Base-by-base conservation (phyloP, 2,329 filamentous ascomycete genomes). In the Xenosphaeropsis pyriputrescens region DNA sequence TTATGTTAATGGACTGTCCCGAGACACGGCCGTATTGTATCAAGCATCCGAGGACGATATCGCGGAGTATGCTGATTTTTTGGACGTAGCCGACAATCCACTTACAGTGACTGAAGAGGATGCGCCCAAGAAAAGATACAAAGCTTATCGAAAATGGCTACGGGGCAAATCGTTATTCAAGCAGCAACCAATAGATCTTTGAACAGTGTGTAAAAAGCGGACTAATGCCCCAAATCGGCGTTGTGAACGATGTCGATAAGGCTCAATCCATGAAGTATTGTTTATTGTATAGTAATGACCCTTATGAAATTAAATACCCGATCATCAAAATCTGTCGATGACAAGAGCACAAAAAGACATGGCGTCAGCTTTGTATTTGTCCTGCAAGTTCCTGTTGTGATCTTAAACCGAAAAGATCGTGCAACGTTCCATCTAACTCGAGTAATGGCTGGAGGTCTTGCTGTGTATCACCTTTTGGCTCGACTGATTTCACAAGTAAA, bases 161-260 rank as follows among this genome's bases (percentile, higher is more conserved):
- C 72, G 78, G 44, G 89, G 89, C 14, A 96, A 95, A 64, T 94
- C 85, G 50, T 70, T 96, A 51, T 96, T 96, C 58, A 96, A 96
- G 61, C 88, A 95, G 66, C 75, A 79, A 57, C 75, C 79, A 34
- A 65, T 68, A 45, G 65, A 68, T 51, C 56, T 26, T 42, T 26
- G 13, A 34, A 3, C 22, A 26, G 22, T 11, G 22, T 6, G 22
- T 26, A 11, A 26, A 9, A 26, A 26, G 22, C 22, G 22, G 22
- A 9, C 8, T 6, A 11, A 26, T 6, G 12, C 5, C 12, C 3
- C 7, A 26, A 11, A 9, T 9, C 22, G 12, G 22, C 3, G 22
- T 26, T 26, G 4, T 26, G 22, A 35, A 19, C 8, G 18, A 19
- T 35, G 31, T 22, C 17, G 15, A 26, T 26, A 26, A 6, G 12